Evolutionary conservation across 148 eudicot genomes (phyloP).

Genomic region (Chenopodium suecicum): DNA sequence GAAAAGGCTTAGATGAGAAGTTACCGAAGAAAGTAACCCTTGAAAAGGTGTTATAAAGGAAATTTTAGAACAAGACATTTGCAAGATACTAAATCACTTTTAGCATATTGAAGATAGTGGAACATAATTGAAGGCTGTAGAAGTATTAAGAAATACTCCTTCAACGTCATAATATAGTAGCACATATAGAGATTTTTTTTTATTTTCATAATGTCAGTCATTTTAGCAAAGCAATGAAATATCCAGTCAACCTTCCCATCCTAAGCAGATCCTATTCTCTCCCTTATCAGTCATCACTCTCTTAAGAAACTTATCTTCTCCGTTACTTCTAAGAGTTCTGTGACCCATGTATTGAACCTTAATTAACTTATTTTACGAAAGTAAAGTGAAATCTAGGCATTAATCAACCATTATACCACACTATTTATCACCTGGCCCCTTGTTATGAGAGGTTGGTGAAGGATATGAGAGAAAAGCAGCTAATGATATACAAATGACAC

Average conservation of each 20-base stretch:
- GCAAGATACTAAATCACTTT: not conserved
- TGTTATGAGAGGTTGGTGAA: too few species aligned
- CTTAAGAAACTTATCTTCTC: too few species aligned
- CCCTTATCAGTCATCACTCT: too few species aligned
- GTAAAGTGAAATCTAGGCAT: too few species aligned
- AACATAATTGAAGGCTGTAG: not conserved
- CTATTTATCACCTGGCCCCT: too few species aligned
- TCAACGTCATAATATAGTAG: not conserved
- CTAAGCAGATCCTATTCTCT: not conserved
- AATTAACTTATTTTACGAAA: too few species aligned
- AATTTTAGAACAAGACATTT: not conserved
- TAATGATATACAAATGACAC: too few species aligned
- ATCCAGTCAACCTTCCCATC: not conserved
- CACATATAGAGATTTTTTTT: too few species aligned
- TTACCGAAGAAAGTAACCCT: not conserved
- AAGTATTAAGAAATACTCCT: not conserved
- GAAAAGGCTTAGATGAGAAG: not conserved
- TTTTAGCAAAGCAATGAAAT: too few species aligned
- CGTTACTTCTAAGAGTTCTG: not conserved
- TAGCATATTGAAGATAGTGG: not conserved
- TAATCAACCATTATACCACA: too few species aligned
- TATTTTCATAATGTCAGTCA: not conserved
- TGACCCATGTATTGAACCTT: too few species aligned
- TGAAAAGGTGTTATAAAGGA: not conserved
- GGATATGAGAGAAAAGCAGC: too few species aligned